Base-by-base conservation (phyloP, 768 basidiomycete genomes). In the Phylloporus scabripes region DNA sequence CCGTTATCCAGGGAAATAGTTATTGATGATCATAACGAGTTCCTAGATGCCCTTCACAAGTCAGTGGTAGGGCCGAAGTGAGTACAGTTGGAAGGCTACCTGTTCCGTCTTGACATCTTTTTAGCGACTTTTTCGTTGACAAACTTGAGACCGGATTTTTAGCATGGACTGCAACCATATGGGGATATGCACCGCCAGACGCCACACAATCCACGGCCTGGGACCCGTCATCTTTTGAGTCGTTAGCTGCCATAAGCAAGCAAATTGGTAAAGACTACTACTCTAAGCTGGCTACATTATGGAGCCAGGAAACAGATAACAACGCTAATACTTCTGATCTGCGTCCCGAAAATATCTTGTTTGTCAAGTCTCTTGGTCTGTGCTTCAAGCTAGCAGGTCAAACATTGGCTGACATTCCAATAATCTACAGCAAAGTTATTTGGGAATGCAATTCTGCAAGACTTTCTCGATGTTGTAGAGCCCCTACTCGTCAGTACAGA, bases 231-330 rank as follows among this genome's bases (percentile, higher is more conserved):
- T 85, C 85, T 1, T 63, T 70, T 37, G 66, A 76, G 8, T 70
- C 69, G 24, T 65, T 92, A 9, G 61, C 74, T 20, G 75, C 77
- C 12, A 76, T 92, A 52, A 65, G 66, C 31, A 68, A 74, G 31
- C 61, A 71, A 10, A 66, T 82, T 17, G 58, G 60, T n/a, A 69
- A 70, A 42, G 73, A 73, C 1, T 91, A 85, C 70, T 83, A 86
- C 60, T 58, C 70, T 21, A 75, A 80, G 53, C 66, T 93, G 15
- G 72, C 78, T 20, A 63, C 69, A 10, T 73, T 89, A 9, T 92
- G 89, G 82, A 75, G 83, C 26, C 90, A 94, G 68, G 92, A 95
- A 66, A 86, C 87, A 21, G 77, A 74, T 48, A 80, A 77, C 63
- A 75, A 68, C 43, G 63, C 74, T 23, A 68, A 72, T 10, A 66